Base-by-base conservation (phyloP, 495 filamentous ascomycete species). In the Talaromyces trachyspermus region DNA sequence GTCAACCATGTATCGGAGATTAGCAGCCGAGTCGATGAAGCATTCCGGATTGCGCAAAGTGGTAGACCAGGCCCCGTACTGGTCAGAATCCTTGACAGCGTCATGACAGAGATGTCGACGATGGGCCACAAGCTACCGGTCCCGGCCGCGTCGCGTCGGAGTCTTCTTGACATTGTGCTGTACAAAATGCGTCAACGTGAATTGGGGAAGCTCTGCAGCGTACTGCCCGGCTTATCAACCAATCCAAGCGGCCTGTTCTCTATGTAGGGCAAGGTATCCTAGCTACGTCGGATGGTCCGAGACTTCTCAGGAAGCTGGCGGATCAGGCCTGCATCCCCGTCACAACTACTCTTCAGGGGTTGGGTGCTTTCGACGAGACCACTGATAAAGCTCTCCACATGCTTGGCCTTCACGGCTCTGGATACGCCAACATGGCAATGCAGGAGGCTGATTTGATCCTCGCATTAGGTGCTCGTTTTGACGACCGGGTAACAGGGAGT, bases 401-500 rank as follows among this genome's bases (percentile, higher is more conserved):
- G 78, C 68, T 83, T 7, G 79, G 79, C 39, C 79, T 79, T 68
- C 76, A 83, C 55, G 79, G 79, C 24, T 79, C 76, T n/a, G 73
- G 72, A 3, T 82, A 76, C 55, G 79, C 79, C 40, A 83, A 81
- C 64, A 66, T 80, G 63, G 74, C 79, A 20, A 80, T 83, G 55
- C 79, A 83, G 59, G 71, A 79, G 48, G 74, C 79, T 10, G 79
- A 82, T 53, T 52, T 83, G 50, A 70, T 83, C 57, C 70, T 83
- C 41, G 77, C 76, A 6, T 63, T 83, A 17, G 79, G 79, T 29
- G 78, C 75, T 7, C 70, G 79, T 14, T 81, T 81, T 48, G 77
- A 81, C 53, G 79, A 81, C 49, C 76, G 77, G 42, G 78, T 80
- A 17, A 79, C 74, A 2, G 70, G 70, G 20, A 69, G 58, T 46